These are phyloP conservation scores for Collybia nuda DNA, from an alignment of 768 basidiomycete species.

Conservation along the genomic window DNA sequence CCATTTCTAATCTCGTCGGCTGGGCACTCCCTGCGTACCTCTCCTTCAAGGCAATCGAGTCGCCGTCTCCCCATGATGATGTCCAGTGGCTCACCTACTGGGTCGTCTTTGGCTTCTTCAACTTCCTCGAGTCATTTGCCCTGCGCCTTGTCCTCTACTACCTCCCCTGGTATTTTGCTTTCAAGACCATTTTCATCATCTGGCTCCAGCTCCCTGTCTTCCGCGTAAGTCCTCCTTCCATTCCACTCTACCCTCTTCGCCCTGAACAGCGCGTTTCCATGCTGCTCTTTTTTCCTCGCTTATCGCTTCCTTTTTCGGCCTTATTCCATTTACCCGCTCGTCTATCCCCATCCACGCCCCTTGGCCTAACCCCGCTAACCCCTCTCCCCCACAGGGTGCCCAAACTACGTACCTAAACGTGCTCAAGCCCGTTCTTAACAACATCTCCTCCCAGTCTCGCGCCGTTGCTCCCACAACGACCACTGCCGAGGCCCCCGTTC, in stretches of 20 bases:
- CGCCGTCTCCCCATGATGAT: constrained; percentile 80
- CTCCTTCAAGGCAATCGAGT: constrained; percentile 92
- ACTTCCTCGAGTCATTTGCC: constrained; percentile 87
- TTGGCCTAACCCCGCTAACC: background rate
- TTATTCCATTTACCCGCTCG: background rate
- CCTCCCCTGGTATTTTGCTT: constrained; percentile 89
- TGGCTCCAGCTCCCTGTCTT: constrained; percentile 89
- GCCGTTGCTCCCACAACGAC: constrained; percentile 46
- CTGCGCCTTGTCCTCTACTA: constrained; percentile 87
- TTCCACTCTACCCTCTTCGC: background rate
- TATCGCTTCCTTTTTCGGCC: constrained; percentile 5
- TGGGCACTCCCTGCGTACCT: constrained; percentile 95
- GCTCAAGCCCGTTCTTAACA: constrained; percentile 78
- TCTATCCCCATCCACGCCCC: background rate
- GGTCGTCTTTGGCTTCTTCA: constrained; percentile 93
- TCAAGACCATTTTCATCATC: constrained; percentile 89
- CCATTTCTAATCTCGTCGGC: constrained; percentile 92
- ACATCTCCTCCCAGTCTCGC: constrained; percentile 47
- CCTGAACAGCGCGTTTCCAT: background rate
- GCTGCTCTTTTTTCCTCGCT: constrained; percentile 16
- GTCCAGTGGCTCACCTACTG: constrained; percentile 98
- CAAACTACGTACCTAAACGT: constrained; percentile 75
- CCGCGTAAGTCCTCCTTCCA: constrained; percentile 57
- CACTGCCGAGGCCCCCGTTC: constrained; percentile 45
- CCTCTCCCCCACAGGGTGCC: constrained; percentile 61